Percentiles rank a stretch among this genome's conserved stretches.
phyloP scores from a whole-genome alignment of 2,329 filamentous ascomycete genomes.

The Fusarium albidum region DNA sequence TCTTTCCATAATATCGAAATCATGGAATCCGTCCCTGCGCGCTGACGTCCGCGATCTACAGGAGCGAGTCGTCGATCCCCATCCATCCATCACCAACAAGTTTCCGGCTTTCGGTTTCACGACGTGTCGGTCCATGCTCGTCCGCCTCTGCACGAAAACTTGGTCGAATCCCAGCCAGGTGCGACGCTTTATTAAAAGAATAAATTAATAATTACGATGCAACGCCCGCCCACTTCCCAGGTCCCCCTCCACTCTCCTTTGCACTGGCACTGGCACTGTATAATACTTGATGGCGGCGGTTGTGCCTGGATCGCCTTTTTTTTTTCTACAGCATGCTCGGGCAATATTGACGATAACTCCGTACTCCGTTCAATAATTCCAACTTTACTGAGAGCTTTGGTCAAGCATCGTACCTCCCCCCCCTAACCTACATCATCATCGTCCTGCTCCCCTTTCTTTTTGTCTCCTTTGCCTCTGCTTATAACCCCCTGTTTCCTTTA shows the following conservation, averaged over 20 bases:
- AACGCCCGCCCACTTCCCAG: slow-evolving; percentile 5
- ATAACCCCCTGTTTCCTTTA: too few relatives aligned
- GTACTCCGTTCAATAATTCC: too few relatives aligned
- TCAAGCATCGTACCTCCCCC: too few relatives aligned
- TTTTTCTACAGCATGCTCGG: too few relatives aligned
- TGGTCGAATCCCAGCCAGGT: slow-evolving; percentile 16
- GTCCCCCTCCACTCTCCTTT: neutral
- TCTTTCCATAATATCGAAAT: slow-evolving; percentile 10
- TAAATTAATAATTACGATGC: slow-evolving; percentile 9
- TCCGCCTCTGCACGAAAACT: slow-evolving; percentile 20
- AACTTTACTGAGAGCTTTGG: too few relatives aligned
- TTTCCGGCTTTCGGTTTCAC: slow-evolving; percentile 18
- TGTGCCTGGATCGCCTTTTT: slow-evolving; percentile 6
- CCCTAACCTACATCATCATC: too few relatives aligned
- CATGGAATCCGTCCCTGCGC: neutral
- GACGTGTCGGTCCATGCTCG: slow-evolving; percentile 5
- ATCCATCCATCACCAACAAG: slow-evolving; percentile 9
- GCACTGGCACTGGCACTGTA: slow-evolving; percentile 23
- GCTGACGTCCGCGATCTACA: slow-evolving; percentile 33
- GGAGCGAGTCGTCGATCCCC: slow-evolving; percentile 23
- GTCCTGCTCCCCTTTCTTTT: too few relatives aligned
- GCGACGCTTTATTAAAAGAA: neutral
- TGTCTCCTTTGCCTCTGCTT: too few relatives aligned
- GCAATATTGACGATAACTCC: too few relatives aligned
- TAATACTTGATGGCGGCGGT: too few relatives aligned